Evolutionary conservation across 352 stramenopile genomes (phyloP).

Genomic region (Globisporangium okanoganense): DNA sequence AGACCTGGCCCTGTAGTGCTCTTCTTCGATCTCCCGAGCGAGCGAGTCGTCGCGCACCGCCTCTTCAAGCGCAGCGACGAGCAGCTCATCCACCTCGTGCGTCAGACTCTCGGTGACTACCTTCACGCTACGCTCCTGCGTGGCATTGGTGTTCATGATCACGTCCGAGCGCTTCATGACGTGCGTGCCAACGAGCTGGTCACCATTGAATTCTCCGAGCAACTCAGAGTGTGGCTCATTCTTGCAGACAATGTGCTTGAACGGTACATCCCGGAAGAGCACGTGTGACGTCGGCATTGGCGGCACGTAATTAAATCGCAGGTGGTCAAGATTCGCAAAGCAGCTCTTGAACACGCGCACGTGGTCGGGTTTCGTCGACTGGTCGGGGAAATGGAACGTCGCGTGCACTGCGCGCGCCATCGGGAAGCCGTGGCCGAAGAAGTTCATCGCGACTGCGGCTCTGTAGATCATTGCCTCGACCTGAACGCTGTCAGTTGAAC

Average conservation of each 20-base stretch:
- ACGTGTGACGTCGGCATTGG: background rate
- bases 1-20: conserved; percentile 1
- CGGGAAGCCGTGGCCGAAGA: conserved; percentile 28
- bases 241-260: conserved; percentile 4
- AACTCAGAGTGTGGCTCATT: background rate
- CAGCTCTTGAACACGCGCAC: conserved; percentile 49
- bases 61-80: conserved; percentile 24
- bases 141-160: conserved; percentile 18
- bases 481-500: conserved; percentile 17
- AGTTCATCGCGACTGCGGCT: conserved; percentile 31
- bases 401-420: conserved; percentile 25
- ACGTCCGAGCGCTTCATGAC: conserved; percentile 4
- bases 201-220: conserved; percentile 1
- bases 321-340: background rate
- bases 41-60: conserved; percentile 17
- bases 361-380: conserved; percentile 25
- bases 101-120: conserved; percentile 8
- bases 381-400: conserved; percentile 17
- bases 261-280: conserved; percentile 2
- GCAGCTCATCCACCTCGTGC: conserved; percentile 15
- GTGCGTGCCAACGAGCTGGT: background rate
- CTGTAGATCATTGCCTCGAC: conserved; percentile 45
- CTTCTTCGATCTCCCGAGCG: conserved; percentile 1
- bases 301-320: too few relatives aligned
- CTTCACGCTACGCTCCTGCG: background rate